Conservation (phyloP, 805 yeast genomes). For the Candida bentonensis region DNA sequence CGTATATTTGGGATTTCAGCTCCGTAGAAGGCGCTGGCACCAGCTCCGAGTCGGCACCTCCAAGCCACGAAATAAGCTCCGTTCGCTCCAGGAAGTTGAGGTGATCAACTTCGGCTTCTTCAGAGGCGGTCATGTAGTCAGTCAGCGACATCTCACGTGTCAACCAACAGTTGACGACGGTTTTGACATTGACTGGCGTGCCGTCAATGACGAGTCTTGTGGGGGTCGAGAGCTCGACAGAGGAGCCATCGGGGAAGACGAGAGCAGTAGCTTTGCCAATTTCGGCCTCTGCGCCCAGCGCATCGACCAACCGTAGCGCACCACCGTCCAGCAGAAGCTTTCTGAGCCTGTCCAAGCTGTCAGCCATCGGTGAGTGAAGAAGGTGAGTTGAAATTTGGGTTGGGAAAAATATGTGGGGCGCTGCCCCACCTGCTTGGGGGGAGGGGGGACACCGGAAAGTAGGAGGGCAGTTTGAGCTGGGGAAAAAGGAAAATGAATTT, state of each 20-base stretch:
- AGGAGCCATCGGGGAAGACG: neutral
- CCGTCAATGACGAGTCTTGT: neutral
- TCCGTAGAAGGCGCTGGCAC: slow-evolving; percentile 1
- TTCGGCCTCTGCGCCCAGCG: neutral
- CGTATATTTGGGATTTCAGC: slow-evolving; percentile 3
- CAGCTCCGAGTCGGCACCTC: slow-evolving; percentile 43
- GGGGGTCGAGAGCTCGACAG: neutral
- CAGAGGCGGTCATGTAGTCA: slow-evolving; percentile 67
- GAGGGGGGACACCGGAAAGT: neutral
- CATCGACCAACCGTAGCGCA: neutral
- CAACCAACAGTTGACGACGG: slow-evolving; percentile 66
- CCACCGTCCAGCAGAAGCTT: neutral
- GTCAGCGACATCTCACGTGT: slow-evolving; percentile 62
- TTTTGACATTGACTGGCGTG: slow-evolving; percentile 29
- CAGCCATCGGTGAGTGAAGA: neutral
- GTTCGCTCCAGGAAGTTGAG: slow-evolving; percentile 75
- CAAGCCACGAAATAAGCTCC: slow-evolving; percentile 70
- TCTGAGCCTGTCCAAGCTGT: neutral
- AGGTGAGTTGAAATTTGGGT: neutral
- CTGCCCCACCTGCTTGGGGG: no score
- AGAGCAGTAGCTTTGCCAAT: neutral
- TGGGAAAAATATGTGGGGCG: no score
- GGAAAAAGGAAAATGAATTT: no score
- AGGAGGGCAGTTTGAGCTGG: no score
- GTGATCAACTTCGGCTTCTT: slow-evolving; percentile 45